Evolutionary conservation across 1,139 yeast species (phyloP).

Genomic region (Pichia sp.): DNA sequence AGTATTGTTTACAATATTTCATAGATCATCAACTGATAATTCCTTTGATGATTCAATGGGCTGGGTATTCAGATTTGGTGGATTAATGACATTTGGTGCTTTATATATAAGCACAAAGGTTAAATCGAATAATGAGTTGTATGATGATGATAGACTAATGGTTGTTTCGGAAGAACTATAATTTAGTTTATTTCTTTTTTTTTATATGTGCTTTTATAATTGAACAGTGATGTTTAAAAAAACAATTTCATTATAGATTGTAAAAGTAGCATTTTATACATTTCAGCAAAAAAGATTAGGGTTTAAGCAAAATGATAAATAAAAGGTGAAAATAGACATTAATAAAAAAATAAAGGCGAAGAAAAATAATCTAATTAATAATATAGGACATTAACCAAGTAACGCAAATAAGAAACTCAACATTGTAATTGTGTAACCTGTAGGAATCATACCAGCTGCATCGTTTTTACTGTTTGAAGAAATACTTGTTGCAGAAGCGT

Average conservation of each 20-base stretch:
- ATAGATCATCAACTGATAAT: conserved; percentile 13
- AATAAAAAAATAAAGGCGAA: background rate
- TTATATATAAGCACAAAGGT: conserved; percentile 31
- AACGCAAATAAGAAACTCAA: background rate
- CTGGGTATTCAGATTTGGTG: conserved; percentile 45
- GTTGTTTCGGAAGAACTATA: conserved; percentile 42
- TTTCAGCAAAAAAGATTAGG: too few relatives aligned
- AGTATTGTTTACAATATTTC: conserved; percentile 32
- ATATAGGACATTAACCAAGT: background rate
- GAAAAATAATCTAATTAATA: background rate
- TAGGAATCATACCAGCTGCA: background rate
- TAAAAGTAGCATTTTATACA: too few relatives aligned
- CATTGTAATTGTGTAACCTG: background rate
- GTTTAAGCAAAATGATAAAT: too few relatives aligned
- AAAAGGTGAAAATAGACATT: too few relatives aligned
- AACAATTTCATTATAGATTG: too few relatives aligned
- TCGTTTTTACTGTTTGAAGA: background rate
- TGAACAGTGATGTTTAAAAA: too few relatives aligned
- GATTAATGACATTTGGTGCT: conserved; percentile 38
- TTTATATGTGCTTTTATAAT: too few relatives aligned
- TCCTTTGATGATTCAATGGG: conserved; percentile 35
- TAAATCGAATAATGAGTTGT: conserved; percentile 31
- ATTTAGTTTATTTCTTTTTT: background rate
- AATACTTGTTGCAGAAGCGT: background rate
- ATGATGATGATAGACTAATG: conserved; percentile 28